Evolutionary conservation across 2,329 filamentous ascomycete species (phyloP).

Genomic region (Leptographium galeiforme): DNA sequence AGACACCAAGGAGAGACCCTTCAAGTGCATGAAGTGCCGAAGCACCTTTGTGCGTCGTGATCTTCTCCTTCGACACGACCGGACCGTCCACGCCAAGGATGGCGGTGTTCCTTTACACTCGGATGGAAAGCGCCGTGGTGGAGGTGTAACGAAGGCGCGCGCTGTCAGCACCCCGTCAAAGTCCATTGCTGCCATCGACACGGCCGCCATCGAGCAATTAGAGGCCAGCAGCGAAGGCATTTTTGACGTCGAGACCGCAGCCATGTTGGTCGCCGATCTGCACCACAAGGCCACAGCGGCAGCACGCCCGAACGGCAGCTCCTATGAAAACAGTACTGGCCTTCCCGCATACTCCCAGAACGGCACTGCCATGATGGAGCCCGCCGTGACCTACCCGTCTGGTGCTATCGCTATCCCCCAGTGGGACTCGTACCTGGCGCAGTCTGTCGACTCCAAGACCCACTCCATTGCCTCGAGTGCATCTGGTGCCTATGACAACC

Average conservation of each 20-base stretch:
- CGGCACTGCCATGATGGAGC: conserved; percentile 60
- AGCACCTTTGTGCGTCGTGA: conserved; percentile 98
- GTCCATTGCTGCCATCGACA: conserved; percentile 62
- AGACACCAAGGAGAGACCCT: conserved; percentile 98
- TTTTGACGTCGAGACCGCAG: conserved; percentile 92
- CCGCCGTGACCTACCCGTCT: conserved; percentile 61
- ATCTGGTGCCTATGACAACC: conserved; percentile 54
- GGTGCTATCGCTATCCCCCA: conserved; percentile 72
- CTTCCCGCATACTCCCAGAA: conserved; percentile 58
- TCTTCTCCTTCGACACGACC: conserved; percentile 88
- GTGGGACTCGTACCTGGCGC: conserved; percentile 80
- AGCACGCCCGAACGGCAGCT: conserved; percentile 44
- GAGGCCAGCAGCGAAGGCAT: conserved; percentile 80
- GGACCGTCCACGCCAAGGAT: conserved; percentile 97
- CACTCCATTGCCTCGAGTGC: conserved; percentile 57
- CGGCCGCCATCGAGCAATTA: conserved; percentile 80
- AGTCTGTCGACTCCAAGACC: conserved; percentile 58
- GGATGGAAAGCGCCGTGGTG: conserved; percentile 76
- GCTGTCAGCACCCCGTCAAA: conserved; percentile 56
- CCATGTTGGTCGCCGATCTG: conserved; percentile 96
- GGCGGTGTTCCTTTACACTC: conserved; percentile 87
- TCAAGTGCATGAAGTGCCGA: conserved; percentile 96
- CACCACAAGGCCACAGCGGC: conserved; percentile 82
- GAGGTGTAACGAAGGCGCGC: conserved; percentile 46
- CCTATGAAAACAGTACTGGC: conserved; percentile 43